Evolutionary conservation across 1,139 yeast genomes (phyloP).

Genomic region (Lizanozyma gosingica): DNA sequence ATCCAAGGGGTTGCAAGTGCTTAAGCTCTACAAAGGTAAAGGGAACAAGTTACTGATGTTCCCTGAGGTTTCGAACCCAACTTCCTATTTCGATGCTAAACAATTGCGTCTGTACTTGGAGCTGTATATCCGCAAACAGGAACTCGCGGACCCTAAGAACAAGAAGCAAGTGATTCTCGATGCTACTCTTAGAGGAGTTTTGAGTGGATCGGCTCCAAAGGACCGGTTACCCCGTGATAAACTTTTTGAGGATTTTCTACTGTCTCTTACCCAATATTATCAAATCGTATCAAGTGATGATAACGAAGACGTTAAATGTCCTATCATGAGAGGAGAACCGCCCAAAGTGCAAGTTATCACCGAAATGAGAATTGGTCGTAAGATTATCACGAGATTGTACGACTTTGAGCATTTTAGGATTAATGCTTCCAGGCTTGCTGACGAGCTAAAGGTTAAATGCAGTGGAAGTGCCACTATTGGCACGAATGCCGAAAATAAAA

Average conservation of each 20-base stretch:
- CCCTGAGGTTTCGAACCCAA: slow-evolving; percentile 28
- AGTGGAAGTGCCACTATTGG: slow-evolving; percentile 82
- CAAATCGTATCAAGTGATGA: slow-evolving; percentile 42
- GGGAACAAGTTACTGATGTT: slow-evolving; percentile 42
- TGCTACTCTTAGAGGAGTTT: slow-evolving; percentile 23
- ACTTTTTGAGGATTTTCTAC: slow-evolving; percentile 39
- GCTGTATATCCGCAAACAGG: slow-evolving; percentile 44
- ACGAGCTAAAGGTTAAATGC: slow-evolving; percentile 66
- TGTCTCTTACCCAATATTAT: slow-evolving; percentile 50
- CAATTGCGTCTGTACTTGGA: slow-evolving; percentile 48
- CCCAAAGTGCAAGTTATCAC: slow-evolving; percentile 63
- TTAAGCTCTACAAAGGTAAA: slow-evolving; percentile 47
- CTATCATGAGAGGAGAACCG: slow-evolving; percentile 46
- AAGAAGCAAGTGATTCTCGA: slow-evolving; percentile 49
- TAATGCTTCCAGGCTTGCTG: slow-evolving; percentile 57
- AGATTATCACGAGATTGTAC: slow-evolving; percentile 62
- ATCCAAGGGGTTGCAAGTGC: slow-evolving; percentile 23
- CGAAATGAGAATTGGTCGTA: slow-evolving; percentile 76
- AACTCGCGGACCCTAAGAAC: slow-evolving; percentile 37
- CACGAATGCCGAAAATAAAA: slow-evolving; percentile 39
- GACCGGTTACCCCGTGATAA: slow-evolving; percentile 35
- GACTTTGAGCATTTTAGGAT: slow-evolving; percentile 65
- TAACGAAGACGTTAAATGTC: slow-evolving; percentile 25
- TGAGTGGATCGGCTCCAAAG: slow-evolving; percentile 17
- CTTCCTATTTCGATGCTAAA: slow-evolving; percentile 19